Evolutionary conservation across 2,329 filamentous ascomycete genomes (phyloP).

Genomic region (Beauveria asiatica): DNA sequence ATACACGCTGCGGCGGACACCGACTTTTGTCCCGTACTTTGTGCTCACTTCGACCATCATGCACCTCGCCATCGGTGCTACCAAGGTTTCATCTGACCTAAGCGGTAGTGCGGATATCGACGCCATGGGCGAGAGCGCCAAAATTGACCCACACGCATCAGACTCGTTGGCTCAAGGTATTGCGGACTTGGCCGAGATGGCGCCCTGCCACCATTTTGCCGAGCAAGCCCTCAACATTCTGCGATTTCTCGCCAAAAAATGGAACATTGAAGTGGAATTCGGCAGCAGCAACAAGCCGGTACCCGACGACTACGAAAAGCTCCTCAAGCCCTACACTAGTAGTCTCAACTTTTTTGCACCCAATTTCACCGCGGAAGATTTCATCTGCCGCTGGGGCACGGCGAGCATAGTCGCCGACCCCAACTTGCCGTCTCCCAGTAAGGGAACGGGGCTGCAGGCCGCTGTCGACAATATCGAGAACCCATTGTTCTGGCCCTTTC

Average conservation of each 20-base stretch:
- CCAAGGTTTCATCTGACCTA: slow-evolving; percentile 17
- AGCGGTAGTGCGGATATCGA: slow-evolving; percentile 15
- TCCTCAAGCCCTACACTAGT: slow-evolving; percentile 38
- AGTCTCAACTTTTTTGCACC: slow-evolving; percentile 52
- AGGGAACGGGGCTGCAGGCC: slow-evolving; percentile 15
- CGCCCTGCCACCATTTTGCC: slow-evolving; percentile 51
- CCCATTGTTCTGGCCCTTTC: slow-evolving; percentile 53
- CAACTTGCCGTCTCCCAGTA: not conserved
- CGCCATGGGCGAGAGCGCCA: slow-evolving; percentile 25
- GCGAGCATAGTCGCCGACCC: slow-evolving; percentile 11
- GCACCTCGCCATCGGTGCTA: slow-evolving; percentile 46
- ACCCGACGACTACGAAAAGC: slow-evolving; percentile 29
- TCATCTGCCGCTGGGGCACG: slow-evolving; percentile 38
- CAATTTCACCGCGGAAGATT: slow-evolving; percentile 39
- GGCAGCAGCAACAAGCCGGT: slow-evolving; percentile 20
- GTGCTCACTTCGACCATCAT: slow-evolving; percentile 54
- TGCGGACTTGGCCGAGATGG: slow-evolving; percentile 51
- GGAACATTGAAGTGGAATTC: slow-evolving; percentile 47
- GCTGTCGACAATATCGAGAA: slow-evolving; percentile 37
- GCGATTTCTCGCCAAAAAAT: slow-evolving; percentile 48
- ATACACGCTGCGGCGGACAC: slow-evolving; percentile 49
- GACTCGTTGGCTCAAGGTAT: slow-evolving; percentile 46
- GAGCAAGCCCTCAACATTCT: slow-evolving; percentile 53
- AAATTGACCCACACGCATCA: slow-evolving; percentile 31
- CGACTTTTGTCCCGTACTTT: slow-evolving; percentile 54